Base-by-base conservation (phyloP, 208 protist species). In the Trypanosoma lewisi region DNA sequence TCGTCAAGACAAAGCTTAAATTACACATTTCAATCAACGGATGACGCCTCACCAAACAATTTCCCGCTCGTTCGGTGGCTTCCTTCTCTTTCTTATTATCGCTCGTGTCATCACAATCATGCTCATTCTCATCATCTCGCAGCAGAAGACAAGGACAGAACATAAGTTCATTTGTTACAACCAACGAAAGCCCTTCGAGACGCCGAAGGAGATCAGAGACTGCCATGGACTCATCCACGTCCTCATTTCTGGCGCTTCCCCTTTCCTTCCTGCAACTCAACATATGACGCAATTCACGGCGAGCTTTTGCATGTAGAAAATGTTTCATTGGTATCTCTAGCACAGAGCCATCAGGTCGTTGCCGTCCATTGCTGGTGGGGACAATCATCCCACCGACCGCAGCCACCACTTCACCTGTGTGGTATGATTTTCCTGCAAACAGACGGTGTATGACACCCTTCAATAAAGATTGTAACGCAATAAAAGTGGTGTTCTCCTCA, bases 141-240 rank as follows among this genome's bases (percentile, higher is more conserved):
- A 65, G 37, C 1, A 70, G 59, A 30, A 79, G 36, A 60, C 83
- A 91, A 6, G 89, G 89, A 53, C 86, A 92, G 73, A 86, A 90
- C 89, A 95, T 95, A 52, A 91, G 80, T 50, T 95, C 89, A 64
- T 93, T 95, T 27, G 85, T 93, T 37, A 93, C 89, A 8, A 93
- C 75, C 33, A 91, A 60, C n/a, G 66, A 73, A 17, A 93, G 70
- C 7, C 44, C 27, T n/a, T 73, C 67, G 16, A 91, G 53, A 11
- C 73, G 79, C 9, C 58, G 48, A 16, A 80, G 47, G 19, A 95
- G 83, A 27, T 77, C 62, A 2, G 41, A 34, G 19, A 76, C 31
- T 8, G 59, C 36, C 30, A 19, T 48, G 16, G 6, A 7, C 23
- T 67, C 45, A 25, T 34, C 25, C 9, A 11, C 44, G 1, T 61